Conservation (phyloP, 345 rosid species). For the Populus nigra region DNA sequence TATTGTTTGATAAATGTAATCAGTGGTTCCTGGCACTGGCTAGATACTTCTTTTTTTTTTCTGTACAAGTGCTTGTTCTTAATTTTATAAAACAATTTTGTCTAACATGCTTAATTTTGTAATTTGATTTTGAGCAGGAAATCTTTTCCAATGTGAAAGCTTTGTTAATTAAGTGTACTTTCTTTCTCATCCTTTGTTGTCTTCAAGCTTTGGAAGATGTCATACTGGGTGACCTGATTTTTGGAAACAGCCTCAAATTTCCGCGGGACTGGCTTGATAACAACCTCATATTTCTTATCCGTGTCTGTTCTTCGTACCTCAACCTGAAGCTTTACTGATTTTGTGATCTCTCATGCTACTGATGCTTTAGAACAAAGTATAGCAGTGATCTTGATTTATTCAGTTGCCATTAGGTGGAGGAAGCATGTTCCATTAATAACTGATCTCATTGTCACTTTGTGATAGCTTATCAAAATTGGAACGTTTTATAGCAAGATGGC, state of each 20-base stretch:
- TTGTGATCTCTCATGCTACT: background rate
- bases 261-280: background rate
- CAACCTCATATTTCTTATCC: background rate
- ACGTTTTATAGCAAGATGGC: conserved; percentile 15
- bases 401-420: background rate
- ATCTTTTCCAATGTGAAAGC: background rate
- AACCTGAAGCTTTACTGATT: background rate
- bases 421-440: background rate
- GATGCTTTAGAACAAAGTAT: background rate
- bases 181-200: background rate
- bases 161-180: background rate
- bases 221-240: background rate
- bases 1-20: too few species aligned
- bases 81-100: too few species aligned
- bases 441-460: background rate
- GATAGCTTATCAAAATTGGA: background rate
- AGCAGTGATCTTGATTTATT: background rate
- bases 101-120: background rate
- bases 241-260: background rate
- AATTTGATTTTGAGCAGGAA: background rate
- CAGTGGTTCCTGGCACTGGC: too few species aligned
- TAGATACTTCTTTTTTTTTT: too few species aligned
- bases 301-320: background rate
- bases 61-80: too few species aligned
- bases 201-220: background rate